phyloP scores from a whole-genome alignment of 148 eudicot species.

The Agrostemma githago region DNA sequence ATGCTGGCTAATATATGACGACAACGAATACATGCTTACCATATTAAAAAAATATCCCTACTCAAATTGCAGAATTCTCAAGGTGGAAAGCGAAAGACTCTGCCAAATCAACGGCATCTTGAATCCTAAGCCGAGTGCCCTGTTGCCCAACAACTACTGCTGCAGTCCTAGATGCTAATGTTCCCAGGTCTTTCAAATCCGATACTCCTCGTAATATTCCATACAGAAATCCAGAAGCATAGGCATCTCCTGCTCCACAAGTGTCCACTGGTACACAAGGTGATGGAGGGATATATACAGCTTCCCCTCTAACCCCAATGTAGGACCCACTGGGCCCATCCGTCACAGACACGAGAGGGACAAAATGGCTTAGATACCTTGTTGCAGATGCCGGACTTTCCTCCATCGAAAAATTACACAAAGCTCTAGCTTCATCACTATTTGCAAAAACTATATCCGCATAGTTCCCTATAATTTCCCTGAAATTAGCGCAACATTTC shows the following conservation, averaged over 20 bases:
- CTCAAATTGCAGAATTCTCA: conserved; percentile 37
- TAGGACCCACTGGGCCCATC: conserved; percentile 89
- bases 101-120: conserved; percentile 72
- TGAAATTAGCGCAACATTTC: conserved; percentile 24
- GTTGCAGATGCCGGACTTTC: conserved; percentile 72
- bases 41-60: conserved; percentile 20
- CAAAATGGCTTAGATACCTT: conserved; percentile 87
- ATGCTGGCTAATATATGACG: conserved; percentile 5
- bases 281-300: conserved; percentile 77
- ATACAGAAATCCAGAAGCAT: conserved; percentile 81
- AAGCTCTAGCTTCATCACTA: conserved; percentile 84
- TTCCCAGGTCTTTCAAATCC: conserved; percentile 69
- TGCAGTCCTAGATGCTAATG: conserved; percentile 79
- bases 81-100: conserved; percentile 48
- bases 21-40: neutral
- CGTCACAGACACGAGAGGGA: conserved; percentile 88
- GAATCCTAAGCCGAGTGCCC: conserved; percentile 82
- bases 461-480: conserved; percentile 88
- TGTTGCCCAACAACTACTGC: conserved; percentile 91
- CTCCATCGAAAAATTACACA: conserved; percentile 66
- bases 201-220: conserved; percentile 67
- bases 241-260: conserved; percentile 97
- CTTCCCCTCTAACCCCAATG: conserved; percentile 88
- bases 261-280: conserved; percentile 87
- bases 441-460: conserved; percentile 87